Percentiles rank a stretch among this genome's conserved stretches.
Conservation (phyloP, 352 stramenopile genomes). For the Pythium monospermum region DNA sequence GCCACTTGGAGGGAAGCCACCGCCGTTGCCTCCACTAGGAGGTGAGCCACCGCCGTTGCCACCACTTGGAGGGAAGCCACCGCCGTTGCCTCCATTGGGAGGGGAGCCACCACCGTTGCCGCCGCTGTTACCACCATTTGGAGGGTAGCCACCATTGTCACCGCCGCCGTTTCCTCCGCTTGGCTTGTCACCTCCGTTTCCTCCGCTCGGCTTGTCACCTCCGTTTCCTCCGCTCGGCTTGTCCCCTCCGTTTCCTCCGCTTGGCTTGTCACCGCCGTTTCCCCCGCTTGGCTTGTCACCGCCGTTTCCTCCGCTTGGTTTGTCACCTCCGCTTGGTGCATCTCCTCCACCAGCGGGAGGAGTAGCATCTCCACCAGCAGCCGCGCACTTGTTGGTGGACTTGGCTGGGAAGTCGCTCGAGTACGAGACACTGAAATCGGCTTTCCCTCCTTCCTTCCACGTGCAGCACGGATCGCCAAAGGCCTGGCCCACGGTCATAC, state of each 20-base stretch:
- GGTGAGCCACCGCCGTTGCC: neutral
- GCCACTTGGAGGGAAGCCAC: neutral
- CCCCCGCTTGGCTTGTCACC: neutral
- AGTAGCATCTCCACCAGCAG: neutral
- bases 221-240: neutral
- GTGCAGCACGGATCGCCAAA: constrained; percentile 20
- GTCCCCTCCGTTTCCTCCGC: neutral
- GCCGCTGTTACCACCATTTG: constrained; percentile 5
- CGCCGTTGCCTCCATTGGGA: neutral
- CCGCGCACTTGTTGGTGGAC: constrained; percentile 12
- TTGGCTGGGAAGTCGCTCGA: constrained; percentile 14
- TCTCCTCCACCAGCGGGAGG: neutral
- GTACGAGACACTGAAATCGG: constrained; percentile 11
- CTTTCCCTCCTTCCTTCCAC: constrained; percentile 10
- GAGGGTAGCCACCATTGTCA: neutral
- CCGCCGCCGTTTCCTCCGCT: neutral
- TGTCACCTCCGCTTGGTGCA: neutral
- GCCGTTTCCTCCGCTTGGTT: neutral
- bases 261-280: neutral
- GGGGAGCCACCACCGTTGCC: neutral
- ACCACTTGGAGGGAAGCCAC: neutral
- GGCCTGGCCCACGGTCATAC: constrained; percentile 15
- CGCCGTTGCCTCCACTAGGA: neutral
- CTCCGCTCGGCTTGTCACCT: neutral
- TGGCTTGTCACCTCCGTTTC: neutral